Evolutionary conservation across 108 stramenopile species (phyloP), one percentile per base, ranked within the genome.

Genomic region (Asterionellopsis glacialis): DNA sequence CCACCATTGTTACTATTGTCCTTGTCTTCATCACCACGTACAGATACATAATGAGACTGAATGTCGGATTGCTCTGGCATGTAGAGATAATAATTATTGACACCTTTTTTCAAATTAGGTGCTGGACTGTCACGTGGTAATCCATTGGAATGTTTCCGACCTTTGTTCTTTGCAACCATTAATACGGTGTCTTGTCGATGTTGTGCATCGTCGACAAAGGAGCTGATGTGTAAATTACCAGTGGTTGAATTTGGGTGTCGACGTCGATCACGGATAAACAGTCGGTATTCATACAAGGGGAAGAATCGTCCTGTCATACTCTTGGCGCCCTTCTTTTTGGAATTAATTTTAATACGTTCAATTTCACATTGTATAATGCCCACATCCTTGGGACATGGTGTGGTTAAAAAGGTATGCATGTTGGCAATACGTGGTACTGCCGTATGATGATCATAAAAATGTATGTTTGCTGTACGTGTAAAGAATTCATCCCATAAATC

Each of bases 401-500:
- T 75, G 3, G 86, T 88, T 24, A 93, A 47, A 51, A 93, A 93
- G 9, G 67, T 65, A 21, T 83, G 72, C 44, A 93, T 59, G 0
- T 57, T 39, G 2, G 81, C 77, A 47, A 75, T 64, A 47, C 91
- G 69, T 9, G 91, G 91, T 1, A 93, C 84, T 10, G 86, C 69
- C n/a, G 82, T 83, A 53, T 84, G 61, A 1, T 68, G 55, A 57
- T 93, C 87, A 61, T 82, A 82, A 60, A 72, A 88, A 26, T 89
- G 88, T 16, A 93, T 81, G 0, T 60, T 59, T 9, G 73, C 66
- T 4, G 86, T 74, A 0, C 54, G 51, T 24, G 85, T 80, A 40
- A 93, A 79, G 43, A 85, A 64, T 54, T 88, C 88, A 40, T 86
- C 91, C 91, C 91, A 93, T 60, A 89, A 88, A 71, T 93, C 91